Conservation (phyloP, 352 stramenopile genomes). For the Pythium chondricola region DNA sequence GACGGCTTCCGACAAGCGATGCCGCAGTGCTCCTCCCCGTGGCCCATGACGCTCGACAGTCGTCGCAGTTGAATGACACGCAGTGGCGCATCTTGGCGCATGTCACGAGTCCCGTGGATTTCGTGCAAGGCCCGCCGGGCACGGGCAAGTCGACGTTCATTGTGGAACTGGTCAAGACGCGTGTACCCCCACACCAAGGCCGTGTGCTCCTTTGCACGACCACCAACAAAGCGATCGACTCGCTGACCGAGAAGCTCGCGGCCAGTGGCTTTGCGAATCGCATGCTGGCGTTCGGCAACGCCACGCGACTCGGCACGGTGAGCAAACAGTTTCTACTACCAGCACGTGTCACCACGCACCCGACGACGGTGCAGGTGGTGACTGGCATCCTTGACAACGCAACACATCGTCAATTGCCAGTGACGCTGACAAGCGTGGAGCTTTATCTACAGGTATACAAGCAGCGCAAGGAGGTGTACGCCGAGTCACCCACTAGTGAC, state of each 20-base stretch:
- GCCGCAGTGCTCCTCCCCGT: not conserved
- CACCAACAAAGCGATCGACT: slow-evolving; percentile 3
- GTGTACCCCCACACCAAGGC: not conserved
- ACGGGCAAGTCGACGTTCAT: slow-evolving; percentile 5
- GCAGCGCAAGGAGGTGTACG: not conserved
- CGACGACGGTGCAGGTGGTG: not conserved
- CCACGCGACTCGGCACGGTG: not conserved
- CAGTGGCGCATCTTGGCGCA: not conserved
- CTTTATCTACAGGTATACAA: not conserved
- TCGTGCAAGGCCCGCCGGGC: slow-evolving; percentile 1
- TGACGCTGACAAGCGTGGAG: not conserved
- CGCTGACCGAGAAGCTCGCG: slow-evolving; percentile 1
- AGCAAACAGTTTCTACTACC: not conserved
- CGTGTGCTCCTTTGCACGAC: slow-evolving; percentile 2
- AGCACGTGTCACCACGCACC: not conserved
- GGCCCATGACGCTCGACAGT: not conserved
- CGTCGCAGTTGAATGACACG: not conserved
- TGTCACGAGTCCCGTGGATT: not conserved
- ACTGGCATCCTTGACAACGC: not conserved
- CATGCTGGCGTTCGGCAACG: slow-evolving; percentile 2
- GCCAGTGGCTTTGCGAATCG: not conserved
- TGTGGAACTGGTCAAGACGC: not conserved
- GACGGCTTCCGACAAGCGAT: not conserved
- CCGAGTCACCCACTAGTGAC: too few relatives aligned
- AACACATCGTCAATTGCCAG: not conserved